A percentile compares a stretch with the other conserved stretches of the same genome.
Evolutionary conservation across 495 filamentous ascomycete genomes (phyloP).

Genomic region (Hyaloscypha bicolor): DNA sequence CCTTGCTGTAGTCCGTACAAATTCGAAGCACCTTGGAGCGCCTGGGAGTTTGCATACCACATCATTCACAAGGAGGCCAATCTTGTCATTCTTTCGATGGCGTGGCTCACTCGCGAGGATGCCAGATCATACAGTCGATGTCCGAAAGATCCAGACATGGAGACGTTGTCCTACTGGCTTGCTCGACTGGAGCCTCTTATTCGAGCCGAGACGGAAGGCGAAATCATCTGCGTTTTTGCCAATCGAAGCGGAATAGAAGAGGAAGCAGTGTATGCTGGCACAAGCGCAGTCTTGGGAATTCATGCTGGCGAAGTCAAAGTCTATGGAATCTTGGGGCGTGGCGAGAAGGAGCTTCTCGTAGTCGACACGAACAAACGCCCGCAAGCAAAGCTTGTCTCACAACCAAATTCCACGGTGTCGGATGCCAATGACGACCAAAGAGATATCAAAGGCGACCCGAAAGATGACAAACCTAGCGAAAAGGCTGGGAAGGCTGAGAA

Average conservation of each 20-base stretch:
- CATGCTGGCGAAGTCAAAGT: conserved; percentile 65
- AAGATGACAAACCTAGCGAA: neutral
- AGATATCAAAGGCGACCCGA: neutral
- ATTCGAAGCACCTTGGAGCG: conserved; percentile 74
- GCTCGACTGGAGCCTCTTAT: conserved; percentile 77
- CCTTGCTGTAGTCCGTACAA: conserved; percentile 58
- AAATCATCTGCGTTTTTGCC: conserved; percentile 78
- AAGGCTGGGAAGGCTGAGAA: neutral
- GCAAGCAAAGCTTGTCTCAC: conserved; percentile 29
- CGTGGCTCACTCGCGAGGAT: conserved; percentile 73
- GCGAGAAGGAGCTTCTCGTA: conserved; percentile 63
- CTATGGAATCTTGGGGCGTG: conserved; percentile 69
- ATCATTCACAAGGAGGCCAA: conserved; percentile 66
- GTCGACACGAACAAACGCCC: conserved; percentile 53
- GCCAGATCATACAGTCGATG: conserved; percentile 43
- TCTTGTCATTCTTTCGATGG: conserved; percentile 83
- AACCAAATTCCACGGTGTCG: conserved; percentile 13
- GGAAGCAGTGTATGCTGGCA: conserved; percentile 78
- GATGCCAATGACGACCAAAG: neutral
- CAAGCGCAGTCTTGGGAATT: conserved; percentile 78
- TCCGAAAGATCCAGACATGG: conserved; percentile 63
- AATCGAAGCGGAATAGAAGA: conserved; percentile 78
- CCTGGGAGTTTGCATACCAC: conserved; percentile 85
- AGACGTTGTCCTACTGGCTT: conserved; percentile 91
- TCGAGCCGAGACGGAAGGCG: conserved; percentile 52